Evolutionary conservation across 2,329 filamentous ascomycete species (phyloP).

Genomic region (Chaetomiaceae sp.): DNA sequence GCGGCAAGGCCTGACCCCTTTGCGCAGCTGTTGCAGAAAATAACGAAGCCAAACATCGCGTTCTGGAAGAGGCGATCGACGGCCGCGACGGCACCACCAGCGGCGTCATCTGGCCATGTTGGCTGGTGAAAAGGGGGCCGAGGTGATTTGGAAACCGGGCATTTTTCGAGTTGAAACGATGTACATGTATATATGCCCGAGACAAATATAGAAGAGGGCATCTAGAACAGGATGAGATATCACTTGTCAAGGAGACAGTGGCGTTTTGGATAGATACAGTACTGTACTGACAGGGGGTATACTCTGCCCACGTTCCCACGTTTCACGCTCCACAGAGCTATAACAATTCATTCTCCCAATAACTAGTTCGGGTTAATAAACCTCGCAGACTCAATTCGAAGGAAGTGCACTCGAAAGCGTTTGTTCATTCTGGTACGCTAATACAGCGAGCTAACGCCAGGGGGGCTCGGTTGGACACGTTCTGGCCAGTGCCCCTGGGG

Average conservation of each 20-base stretch:
- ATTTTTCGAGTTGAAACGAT: background rate
- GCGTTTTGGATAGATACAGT: background rate
- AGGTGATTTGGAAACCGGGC: too few species aligned
- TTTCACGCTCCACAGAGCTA: too few species aligned
- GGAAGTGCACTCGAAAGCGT: too few species aligned
- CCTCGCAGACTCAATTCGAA: too few species aligned
- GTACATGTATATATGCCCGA: slow-evolving; percentile 4
- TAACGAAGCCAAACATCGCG: background rate
- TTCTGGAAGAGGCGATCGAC: background rate
- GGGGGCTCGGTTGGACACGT: background rate
- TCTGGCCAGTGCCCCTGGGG: background rate
- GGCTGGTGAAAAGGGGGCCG: background rate
- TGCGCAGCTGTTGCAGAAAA: background rate
- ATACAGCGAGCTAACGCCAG: too few species aligned
- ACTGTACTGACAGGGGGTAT: too few species aligned
- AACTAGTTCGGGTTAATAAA: too few species aligned
- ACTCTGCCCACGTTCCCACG: too few species aligned
- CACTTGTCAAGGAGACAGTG: background rate
- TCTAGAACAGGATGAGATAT: background rate
- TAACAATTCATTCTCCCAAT: too few species aligned
- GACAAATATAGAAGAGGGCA: background rate
- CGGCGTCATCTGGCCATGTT: background rate
- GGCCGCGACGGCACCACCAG: background rate
- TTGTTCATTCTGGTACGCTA: too few species aligned
- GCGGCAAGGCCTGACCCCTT: background rate